These are phyloP conservation scores for Xerocomus spinulosus DNA, from an alignment of 768 basidiomycete species.

Conservation along the genomic window DNA sequence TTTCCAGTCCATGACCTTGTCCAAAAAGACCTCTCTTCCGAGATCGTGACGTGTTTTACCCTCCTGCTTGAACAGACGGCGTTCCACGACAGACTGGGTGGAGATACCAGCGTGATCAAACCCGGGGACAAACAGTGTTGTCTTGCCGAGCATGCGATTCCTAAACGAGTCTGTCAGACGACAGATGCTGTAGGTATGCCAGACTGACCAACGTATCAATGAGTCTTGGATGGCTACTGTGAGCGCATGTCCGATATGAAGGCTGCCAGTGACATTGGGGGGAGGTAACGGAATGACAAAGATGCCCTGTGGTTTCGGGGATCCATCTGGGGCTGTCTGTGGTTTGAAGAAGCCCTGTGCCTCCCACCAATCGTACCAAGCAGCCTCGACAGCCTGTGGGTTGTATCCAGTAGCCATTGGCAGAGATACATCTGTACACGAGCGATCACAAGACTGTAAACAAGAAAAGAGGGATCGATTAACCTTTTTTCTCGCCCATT, in stretches of 20 bases:
- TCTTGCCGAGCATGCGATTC: slow-evolving; percentile 95
- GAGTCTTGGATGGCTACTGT: slow-evolving; percentile 90
- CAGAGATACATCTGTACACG: slow-evolving; percentile 63
- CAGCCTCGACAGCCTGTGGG: slow-evolving; percentile 88
- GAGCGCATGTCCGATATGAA: slow-evolving; percentile 94
- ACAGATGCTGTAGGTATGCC: neutral
- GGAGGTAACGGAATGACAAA: slow-evolving; percentile 92
- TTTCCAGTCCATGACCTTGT: slow-evolving; percentile 94
- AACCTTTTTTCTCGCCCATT: slow-evolving; percentile 92
- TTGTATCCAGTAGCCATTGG: slow-evolving; percentile 95
- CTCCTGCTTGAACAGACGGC: slow-evolving; percentile 76
- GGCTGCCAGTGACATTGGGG: slow-evolving; percentile 92
- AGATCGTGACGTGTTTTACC: slow-evolving; percentile 88
- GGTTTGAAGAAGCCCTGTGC: slow-evolving; percentile 89
- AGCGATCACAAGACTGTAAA: neutral
- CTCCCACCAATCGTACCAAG: slow-evolving; percentile 99
- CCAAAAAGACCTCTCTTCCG: slow-evolving; percentile 88
- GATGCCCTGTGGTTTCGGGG: slow-evolving; percentile 54
- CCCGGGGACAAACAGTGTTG: slow-evolving; percentile 83
- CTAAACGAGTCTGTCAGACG: slow-evolving; percentile 33
- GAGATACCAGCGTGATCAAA: slow-evolving; percentile 99
- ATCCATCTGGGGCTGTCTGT: slow-evolving; percentile 51
- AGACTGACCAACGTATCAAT: slow-evolving; percentile 76
- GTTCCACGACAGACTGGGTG: slow-evolving; percentile 96
- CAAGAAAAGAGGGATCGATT: neutral